These are phyloP conservation scores for Phyllosticta citrichinensis DNA, from an alignment of 2,329 filamentous ascomycete species.

Conservation along the genomic window DNA sequence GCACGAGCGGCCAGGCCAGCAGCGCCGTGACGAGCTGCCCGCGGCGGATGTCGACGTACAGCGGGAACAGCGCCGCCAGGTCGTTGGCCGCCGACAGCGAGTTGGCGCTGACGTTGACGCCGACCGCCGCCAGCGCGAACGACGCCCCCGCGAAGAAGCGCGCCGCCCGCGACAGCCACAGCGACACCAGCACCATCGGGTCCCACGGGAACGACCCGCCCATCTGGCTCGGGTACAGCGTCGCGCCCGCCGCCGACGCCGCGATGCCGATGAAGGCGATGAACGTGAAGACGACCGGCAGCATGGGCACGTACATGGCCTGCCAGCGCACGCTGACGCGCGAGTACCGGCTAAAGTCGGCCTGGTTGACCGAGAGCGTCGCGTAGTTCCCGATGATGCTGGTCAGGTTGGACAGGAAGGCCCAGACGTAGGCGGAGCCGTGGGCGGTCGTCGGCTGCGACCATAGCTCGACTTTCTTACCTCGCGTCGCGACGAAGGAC, in stretches of 20 bases:
- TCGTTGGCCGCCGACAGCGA: slow-evolving; percentile 45
- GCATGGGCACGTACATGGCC: slow-evolving; percentile 40
- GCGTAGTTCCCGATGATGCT: slow-evolving; percentile 42
- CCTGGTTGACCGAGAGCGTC: slow-evolving; percentile 44
- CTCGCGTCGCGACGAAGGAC: slow-evolving; percentile 47
- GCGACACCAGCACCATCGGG: slow-evolving; percentile 29
- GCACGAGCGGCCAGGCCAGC: slow-evolving; percentile 34
- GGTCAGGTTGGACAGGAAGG: slow-evolving; percentile 41
- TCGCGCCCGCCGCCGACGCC: slow-evolving; percentile 44
- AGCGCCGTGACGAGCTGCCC: slow-evolving; percentile 38
- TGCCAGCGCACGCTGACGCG: slow-evolving; percentile 40
- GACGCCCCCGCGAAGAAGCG: slow-evolving; percentile 33
- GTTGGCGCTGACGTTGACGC: slow-evolving; percentile 46
- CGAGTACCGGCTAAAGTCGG: slow-evolving; percentile 48
- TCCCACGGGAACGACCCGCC: slow-evolving; percentile 35
- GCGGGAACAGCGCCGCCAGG: slow-evolving; percentile 42
- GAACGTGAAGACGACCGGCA: slow-evolving; percentile 45
- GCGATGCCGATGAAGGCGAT: slow-evolving; percentile 49
- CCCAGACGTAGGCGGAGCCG: slow-evolving; percentile 44
- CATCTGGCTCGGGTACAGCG: slow-evolving; percentile 31
- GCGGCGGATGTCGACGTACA: slow-evolving; percentile 43
- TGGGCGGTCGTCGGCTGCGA: slow-evolving; percentile 35
- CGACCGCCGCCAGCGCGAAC: slow-evolving; percentile 41
- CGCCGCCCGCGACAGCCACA: slow-evolving; percentile 29
- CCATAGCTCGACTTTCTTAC: slow-evolving; percentile 35